Percentiles rank a stretch among this genome's conserved stretches.
These are phyloP conservation scores for Didymella segeticola DNA, from an alignment of 2,329 filamentous ascomycete species.

Conservation along the genomic window DNA sequence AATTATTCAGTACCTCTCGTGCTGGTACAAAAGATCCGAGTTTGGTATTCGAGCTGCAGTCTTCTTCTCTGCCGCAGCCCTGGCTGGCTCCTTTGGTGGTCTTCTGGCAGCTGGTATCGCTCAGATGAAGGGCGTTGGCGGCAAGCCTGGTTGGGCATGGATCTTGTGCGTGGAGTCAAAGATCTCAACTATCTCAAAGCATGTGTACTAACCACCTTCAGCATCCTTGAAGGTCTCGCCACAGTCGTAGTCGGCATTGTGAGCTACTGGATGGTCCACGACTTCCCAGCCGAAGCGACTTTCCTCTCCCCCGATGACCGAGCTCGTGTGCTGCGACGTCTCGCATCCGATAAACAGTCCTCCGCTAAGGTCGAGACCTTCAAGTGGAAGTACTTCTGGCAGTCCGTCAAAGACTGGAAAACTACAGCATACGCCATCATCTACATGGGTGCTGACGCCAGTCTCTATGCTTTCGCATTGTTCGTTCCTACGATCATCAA, in stretches of 20 bases:
- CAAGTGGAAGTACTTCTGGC: constrained; percentile 74
- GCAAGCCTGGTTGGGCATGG: constrained; percentile 53
- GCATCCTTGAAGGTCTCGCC: constrained; percentile 70
- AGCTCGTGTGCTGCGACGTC: constrained; percentile 71
- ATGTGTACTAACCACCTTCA: neutral
- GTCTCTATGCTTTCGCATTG: constrained; percentile 76
- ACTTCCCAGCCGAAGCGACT: constrained; percentile 76
- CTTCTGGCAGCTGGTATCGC: constrained; percentile 75
- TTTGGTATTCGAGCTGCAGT: constrained; percentile 81
- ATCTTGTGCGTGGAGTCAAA: constrained; percentile 45
- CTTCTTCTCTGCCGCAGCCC: constrained; percentile 82
- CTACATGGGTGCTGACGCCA: constrained; percentile 76
- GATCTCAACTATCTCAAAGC: neutral
- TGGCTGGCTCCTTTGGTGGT: constrained; percentile 80
- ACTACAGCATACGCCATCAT: constrained; percentile 77
- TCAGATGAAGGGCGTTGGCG: constrained; percentile 69
- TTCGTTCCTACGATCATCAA: constrained; percentile 82
- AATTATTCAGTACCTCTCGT: constrained; percentile 66
- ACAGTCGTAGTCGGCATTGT: constrained; percentile 72
- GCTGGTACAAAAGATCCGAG: constrained; percentile 82
- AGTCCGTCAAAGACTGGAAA: constrained; percentile 81
- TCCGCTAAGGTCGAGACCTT: constrained; percentile 79
- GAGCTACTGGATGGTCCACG: constrained; percentile 77
- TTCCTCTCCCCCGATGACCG: constrained; percentile 77
- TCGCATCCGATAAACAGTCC: constrained; percentile 74